These are phyloP conservation scores for Podospora pseudoanserina DNA, from an alignment of 495 filamentous ascomycete genomes.

Conservation along the genomic window DNA sequence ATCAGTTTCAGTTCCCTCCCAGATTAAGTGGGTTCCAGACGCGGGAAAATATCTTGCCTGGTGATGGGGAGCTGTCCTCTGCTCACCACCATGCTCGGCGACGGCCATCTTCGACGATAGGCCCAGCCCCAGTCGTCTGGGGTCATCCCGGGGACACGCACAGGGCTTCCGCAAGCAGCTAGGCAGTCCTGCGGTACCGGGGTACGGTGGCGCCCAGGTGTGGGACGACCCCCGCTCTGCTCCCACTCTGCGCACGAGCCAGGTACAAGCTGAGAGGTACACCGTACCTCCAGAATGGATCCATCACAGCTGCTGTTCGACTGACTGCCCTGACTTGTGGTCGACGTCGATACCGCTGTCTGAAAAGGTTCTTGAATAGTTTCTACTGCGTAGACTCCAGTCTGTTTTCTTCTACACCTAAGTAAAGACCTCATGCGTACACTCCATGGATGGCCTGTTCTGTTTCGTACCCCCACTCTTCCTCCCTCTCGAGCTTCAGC, in stretches of 20 bases:
- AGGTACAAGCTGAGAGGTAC: neutral
- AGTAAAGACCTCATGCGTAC: neutral
- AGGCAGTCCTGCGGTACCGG: slow-evolving; percentile 9
- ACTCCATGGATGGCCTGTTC: neutral
- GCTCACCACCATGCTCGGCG: neutral
- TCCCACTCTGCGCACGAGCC: slow-evolving; percentile 1
- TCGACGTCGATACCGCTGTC: neutral
- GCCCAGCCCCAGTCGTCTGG: slow-evolving; percentile 6
- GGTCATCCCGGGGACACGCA: slow-evolving; percentile 6
- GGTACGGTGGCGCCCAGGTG: slow-evolving; percentile 13
- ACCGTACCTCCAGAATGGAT: neutral
- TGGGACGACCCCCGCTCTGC: slow-evolving; percentile 18
- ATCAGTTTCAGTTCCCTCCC: neutral
- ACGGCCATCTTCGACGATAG: slow-evolving; percentile 1
- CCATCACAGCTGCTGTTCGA: neutral
- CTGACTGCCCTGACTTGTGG: neutral
- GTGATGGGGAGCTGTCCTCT: neutral
- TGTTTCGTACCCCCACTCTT: neutral
- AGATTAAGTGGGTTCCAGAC: slow-evolving; percentile 1
- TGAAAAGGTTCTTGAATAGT: neutral
- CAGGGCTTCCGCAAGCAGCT: slow-evolving; percentile 13
- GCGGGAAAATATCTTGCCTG: slow-evolving; percentile 8
- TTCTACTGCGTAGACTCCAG: too few relatives aligned
- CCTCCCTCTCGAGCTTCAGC: neutral
- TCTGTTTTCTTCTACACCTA: neutral